Base-by-base conservation (phyloP, 2,329 filamentous ascomycete species). In the Botrytis paeoniae region DNA sequence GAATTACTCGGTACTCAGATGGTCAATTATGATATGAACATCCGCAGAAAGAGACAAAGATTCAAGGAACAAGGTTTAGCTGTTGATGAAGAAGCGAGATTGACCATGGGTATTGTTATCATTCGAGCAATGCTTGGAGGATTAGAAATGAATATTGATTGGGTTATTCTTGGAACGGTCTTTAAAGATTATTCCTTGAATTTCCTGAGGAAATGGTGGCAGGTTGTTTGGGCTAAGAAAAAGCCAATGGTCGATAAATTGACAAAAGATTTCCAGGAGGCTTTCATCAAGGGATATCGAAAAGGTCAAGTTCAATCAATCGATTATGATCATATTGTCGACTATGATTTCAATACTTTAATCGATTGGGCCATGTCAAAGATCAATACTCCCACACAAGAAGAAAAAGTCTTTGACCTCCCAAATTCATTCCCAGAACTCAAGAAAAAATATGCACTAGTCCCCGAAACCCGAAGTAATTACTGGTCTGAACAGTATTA, bases 311-410 rank as follows among this genome's bases (percentile, higher is more conserved):
- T 95, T 1, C 86, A 89, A 2, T 80, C 84, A 2, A 84, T 95
- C 32, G 84, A 93, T 79, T 92, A 88, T 75, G 85, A 92, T 69
- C 82, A 91, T 63, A 85, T 89, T 0, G 80, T 86, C 57, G 85
- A 86, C 2, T 93, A 93, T 74, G 90, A 95, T 78, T 94, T 93
- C 92, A 82, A 84, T 16, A 81, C 80, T 7, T 81, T 95, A 9
- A 86, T 94, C 64, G 84, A 86, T 51, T 95, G 93, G 93, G 86
- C 90, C 1, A 83, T 89, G 75, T 25, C 61, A n/a, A 61, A 69
- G 32, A 72, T 72, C 20, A 84, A 85, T 35, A 86, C 76, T 45
- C 71, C 71, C 1, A 70, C 71, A 5, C 66, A 88, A 6, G 82
- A 85, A 37, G 83, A 85, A 71, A 83, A 84, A 0, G 78, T 74